Evolutionary conservation across 139 green algal species (phyloP).

Genomic region (Coccomyxa sp.): DNA sequence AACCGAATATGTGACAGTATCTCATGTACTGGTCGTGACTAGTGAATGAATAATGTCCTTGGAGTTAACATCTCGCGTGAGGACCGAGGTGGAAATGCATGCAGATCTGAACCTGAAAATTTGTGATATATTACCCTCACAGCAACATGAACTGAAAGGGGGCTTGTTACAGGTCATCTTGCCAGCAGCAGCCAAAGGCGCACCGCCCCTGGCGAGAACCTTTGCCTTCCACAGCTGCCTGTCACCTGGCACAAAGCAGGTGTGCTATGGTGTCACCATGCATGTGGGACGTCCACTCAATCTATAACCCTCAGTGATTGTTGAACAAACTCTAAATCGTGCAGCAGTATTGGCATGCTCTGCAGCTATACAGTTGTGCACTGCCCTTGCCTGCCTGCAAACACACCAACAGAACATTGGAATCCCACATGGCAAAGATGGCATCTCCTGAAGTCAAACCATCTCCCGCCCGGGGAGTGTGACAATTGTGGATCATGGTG

Average conservation of each 20-base stretch:
- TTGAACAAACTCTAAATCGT: background rate
- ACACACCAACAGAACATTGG: background rate
- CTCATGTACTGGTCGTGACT: background rate
- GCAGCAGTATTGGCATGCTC: background rate
- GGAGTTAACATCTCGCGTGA: too few relatives aligned
- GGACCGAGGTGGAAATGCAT: too few relatives aligned
- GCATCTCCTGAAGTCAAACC: background rate
- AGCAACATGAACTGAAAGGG: too few relatives aligned
- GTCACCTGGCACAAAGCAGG: conserved; percentile 22
- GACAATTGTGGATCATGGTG: background rate
- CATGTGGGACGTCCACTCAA: too few relatives aligned
- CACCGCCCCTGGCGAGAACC: conserved; percentile 1
- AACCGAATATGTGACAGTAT: background rate
- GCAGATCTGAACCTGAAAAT: too few relatives aligned
- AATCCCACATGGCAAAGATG: background rate
- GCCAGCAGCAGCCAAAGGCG: conserved; percentile 1
- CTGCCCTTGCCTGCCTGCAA: background rate
- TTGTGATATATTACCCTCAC: too few relatives aligned
- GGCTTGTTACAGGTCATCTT: conserved; percentile 8
- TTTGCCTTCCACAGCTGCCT: conserved; percentile 49
- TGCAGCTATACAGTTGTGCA: background rate
- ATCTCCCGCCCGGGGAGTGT: background rate
- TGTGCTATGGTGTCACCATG: background rate
- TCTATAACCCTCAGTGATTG: background rate
- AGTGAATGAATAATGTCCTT: background rate